Evolutionary conservation across 2,329 filamentous ascomycete genomes (phyloP), one percentile per base, ranked within the genome.

Genomic region (Sporothrix humicola): DNA sequence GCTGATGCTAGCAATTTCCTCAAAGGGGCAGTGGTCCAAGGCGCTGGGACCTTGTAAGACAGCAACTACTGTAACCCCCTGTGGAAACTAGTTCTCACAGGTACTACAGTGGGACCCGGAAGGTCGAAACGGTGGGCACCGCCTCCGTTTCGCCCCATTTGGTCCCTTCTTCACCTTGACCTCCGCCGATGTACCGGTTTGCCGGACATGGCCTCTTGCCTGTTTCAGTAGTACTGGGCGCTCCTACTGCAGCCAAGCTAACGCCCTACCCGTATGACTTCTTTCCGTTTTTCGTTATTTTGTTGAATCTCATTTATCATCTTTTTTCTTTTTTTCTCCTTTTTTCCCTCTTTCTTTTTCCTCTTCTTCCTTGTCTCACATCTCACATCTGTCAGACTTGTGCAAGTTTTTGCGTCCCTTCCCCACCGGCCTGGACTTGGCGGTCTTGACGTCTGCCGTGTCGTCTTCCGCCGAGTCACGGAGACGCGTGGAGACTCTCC

Each of bases 221-320:
- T n/a, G 58, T 20, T 61, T 58, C 23, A 31, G 58, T 37, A 20
- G 31, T 44, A 1, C 17, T 13, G 58, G 42, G 58, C 58, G 31
- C 50, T 54, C 50, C 20, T 15, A 44, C 37, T 42, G 37, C 3
- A 44, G 37, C 3, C 15, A 61, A 61, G 31, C 31, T 63, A 63
- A 63, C 59, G 59, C 59, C 59, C n/a, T 63, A 63, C 31, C 59
- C 59, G 23, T 56, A n/a, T 56, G 48, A 17, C 5, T 6, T 52
- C 13, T 7, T 17, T 56, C n/a, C 9, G 12, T 26, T 56, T 9
- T 56, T 56, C 5, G 13, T 12, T 17, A 10, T 56, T 26, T 26
- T 48, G 46, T 48, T 48, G 46, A 48, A 17, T 20, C 17, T 8
- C 5, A 1, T 54, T 54, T 54, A n/a, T 63, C 15, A 42, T 17